Evolutionary conservation across 345 rosid species (phyloP), one percentile per base, ranked within the genome.

Genomic region (Eucalyptus virginea): DNA sequence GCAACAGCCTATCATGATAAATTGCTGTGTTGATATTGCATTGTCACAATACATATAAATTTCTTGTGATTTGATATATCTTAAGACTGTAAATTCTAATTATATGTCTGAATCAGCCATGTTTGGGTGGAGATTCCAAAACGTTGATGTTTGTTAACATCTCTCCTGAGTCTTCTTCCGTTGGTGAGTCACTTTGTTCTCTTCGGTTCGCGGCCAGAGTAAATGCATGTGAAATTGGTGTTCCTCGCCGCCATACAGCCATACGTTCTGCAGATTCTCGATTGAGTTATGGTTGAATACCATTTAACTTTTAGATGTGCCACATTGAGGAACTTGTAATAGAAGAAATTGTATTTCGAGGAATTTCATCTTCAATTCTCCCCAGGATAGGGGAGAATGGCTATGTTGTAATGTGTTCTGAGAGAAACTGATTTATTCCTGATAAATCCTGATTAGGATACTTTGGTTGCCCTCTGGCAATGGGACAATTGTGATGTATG

Each of bases 61-160:
- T 40, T 77, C 30, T 37, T 37, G 45, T 72, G 45, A 19, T 72
- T 19, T 72, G 83, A 77, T 42, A 18, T n/a, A 48, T 81, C 62
- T 48, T 72, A 88, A 80, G 32, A 62, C 86, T 14, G 45, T 34
- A 52, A 23, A 51, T 54, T 51, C 58, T 91, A 56, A 90, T 91
- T 14, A 67, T 90, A 60, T 89, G 77, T 80, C 14, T 72, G 89
- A 87, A 91, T 30, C 96, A 98, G 99, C 99, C 99, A 45, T 98
- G 99, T 90, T 92, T 98, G 83, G 99, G 99, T 2, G 99, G 99
- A n/a, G 99, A 98, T 81, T 95, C 99, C 2, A 98, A 98, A 92
- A 95, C 99, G 0, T 90, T 98, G 88, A 98, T 97, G 99, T 95
- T 98, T 87, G 99, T 97, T 88, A 98, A 98, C 90, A 92, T 98